phyloP scores from a whole-genome alignment of 1,284 basidiomycete genomes.

The Trichosporon faecale region DNA sequence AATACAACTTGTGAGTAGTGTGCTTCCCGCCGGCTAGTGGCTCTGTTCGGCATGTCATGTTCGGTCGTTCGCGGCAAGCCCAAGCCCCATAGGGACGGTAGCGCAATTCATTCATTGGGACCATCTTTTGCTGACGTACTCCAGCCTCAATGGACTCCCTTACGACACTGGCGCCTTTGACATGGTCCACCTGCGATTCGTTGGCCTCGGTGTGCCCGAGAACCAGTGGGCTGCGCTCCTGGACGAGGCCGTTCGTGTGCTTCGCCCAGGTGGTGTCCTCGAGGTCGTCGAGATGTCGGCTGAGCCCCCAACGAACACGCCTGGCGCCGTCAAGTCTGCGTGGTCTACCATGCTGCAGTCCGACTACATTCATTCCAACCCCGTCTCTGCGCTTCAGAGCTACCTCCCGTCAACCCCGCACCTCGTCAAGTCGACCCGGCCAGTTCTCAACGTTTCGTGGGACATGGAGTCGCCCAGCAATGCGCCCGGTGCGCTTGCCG shows the following conservation, averaged over 20 bases:
- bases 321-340: constrained; percentile 31
- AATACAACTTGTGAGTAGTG: constrained; percentile 45
- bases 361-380: constrained; percentile 39
- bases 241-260: constrained; percentile 47
- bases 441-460: constrained; percentile 11
- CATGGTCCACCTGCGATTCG: constrained; percentile 49
- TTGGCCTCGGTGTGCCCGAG: constrained; percentile 50
- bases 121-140: constrained; percentile 7
- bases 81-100: neutral
- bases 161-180: constrained; percentile 50
- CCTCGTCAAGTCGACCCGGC: constrained; percentile 14
- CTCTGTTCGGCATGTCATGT: neutral
- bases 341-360: constrained; percentile 41
- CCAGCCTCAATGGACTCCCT: constrained; percentile 44
- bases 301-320: constrained; percentile 30
- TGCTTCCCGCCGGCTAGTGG: neutral
- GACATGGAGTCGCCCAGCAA: neutral
- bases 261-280: constrained; percentile 47
- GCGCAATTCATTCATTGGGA: neutral
- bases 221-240: constrained; percentile 43
- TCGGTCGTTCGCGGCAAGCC: neutral
- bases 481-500: constrained; percentile 30
- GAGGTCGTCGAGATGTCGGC: constrained; percentile 51
- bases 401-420: constrained; percentile 29
- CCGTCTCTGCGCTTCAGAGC: constrained; percentile 37